phyloP scores from a whole-genome alignment of 768 basidiomycete genomes.

The Mycena latifolia region DNA sequence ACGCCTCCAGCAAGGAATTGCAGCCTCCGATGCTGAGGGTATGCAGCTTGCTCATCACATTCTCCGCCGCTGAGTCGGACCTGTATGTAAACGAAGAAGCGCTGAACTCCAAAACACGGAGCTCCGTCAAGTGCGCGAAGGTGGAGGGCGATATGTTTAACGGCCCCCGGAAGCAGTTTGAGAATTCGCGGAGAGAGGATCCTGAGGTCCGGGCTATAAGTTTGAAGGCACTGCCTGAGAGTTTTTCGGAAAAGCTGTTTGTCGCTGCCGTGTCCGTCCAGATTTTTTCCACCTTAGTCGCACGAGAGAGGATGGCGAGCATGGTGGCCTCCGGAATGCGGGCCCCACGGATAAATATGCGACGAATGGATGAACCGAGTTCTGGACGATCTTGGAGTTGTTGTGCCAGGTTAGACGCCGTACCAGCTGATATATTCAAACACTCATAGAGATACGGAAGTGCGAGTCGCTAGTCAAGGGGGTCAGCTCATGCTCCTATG shows the following conservation, averaged over 20 bases:
- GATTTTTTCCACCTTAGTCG: neutral
- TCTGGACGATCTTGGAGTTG: neutral
- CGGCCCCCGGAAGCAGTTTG: neutral
- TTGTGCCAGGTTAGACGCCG: neutral
- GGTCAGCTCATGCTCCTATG: neutral
- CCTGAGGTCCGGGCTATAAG: neutral
- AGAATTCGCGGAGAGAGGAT: neutral
- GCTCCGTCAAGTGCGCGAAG: neutral
- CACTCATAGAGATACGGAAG: constrained; percentile 4
- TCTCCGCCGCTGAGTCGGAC: no score
- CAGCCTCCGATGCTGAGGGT: neutral
- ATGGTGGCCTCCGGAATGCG: neutral
- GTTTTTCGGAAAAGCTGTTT: no score
- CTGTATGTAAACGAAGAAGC: neutral
- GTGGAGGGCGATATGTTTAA: neutral
- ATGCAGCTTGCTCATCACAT: neutral
- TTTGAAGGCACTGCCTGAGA: neutral
- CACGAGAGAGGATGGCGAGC: neutral
- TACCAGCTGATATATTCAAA: neutral
- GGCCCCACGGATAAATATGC: neutral
- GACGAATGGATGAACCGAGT: neutral
- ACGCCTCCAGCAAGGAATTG: neutral
- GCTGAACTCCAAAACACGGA: neutral
- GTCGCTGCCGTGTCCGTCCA: no score
- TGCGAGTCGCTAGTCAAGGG: neutral